phyloP scores from a whole-genome alignment of 441 rosid genomes.

The Pelargonium exstipulatum region DNA sequence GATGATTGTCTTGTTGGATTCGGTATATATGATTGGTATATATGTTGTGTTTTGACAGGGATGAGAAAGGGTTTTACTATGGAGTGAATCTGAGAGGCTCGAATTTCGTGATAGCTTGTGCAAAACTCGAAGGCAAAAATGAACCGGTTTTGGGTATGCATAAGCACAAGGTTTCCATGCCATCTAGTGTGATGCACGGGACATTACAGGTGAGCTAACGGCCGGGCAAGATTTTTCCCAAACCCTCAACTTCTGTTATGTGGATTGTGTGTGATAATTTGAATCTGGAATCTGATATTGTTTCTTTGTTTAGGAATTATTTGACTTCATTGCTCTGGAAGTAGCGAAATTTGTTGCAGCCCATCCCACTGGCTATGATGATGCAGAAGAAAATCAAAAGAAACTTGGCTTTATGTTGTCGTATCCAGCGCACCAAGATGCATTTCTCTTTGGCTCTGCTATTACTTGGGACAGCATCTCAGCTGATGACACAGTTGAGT shows the following conservation, averaged over 20 bases:
- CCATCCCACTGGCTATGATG: slow-evolving; percentile 26
- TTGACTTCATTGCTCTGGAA: slow-evolving; percentile 40
- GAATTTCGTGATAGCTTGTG: slow-evolving; percentile 36
- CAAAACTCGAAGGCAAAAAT: slow-evolving; percentile 39
- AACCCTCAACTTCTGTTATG: no score
- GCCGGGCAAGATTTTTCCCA: no score
- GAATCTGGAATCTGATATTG: no score
- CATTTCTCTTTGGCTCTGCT: slow-evolving; percentile 25
- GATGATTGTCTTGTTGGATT: no score
- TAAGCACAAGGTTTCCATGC: slow-evolving; percentile 42
- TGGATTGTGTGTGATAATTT: no score
- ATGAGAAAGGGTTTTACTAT: slow-evolving; percentile 48
- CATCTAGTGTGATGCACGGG: slow-evolving; percentile 25
- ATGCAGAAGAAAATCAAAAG: slow-evolving; percentile 19
- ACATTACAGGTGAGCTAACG: slow-evolving; percentile 39
- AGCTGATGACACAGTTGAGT: slow-evolving; percentile 31
- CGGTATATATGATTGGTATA: no score
- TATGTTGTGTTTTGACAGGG: slow-evolving; percentile 32
- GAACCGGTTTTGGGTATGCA: slow-evolving; percentile 43
- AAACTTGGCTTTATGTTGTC: slow-evolving; percentile 47
- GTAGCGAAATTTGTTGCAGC: slow-evolving; percentile 35
- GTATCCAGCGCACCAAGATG: slow-evolving; percentile 29
- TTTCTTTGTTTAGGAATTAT: slow-evolving; percentile 32
- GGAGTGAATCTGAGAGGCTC: slow-evolving; percentile 46
- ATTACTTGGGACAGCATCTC: slow-evolving; percentile 37